Evolutionary conservation across 441 rosid genomes (phyloP), one percentile per base, ranked within the genome.

Genomic region (Pelargonium myrrhifolium): DNA sequence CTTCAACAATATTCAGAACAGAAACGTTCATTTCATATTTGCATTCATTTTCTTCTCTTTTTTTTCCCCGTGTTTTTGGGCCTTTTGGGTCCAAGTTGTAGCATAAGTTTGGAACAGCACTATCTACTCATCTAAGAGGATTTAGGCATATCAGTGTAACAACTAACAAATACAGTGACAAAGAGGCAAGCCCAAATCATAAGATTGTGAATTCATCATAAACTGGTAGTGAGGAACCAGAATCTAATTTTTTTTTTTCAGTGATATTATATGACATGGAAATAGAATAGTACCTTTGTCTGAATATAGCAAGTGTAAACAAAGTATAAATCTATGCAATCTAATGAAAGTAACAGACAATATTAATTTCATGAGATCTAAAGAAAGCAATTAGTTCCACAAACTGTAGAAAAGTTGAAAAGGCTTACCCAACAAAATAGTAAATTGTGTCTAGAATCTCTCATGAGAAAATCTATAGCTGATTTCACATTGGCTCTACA

Each of bases 371-470:
- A 22, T 4, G 17, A 14, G 15, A 15, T 49, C 1, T n/a, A 49
- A 24, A n/a, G 20, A 20, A 56, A 22, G 31, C 28, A 56, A 56
- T 10, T 56, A 11, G 15, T 49, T 66, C 62, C 45, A 65, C 58
- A 66, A 60, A 43, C 40, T 21, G 14, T 60, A 18, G 9, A 10
- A 47, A 14, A 62, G 62, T 49, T 20, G 10, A 53, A 26, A 21
- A 17, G 65, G 67, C 79, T 75, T 67, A 79, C 85, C 83, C 83
- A 82, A 58, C 78, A 72, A 65, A 82, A 82, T 64, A 79, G 68
- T 68, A 82, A 64, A 24, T 69, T 70, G 8, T 24, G 15, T 66
- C 21, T 73, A 31, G 64, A 63, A 65, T 67, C 6, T 15, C 65
- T 76, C 72, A 79, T 17, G 45, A 82, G 80, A 37, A 67, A 65